Evolutionary conservation across 352 stramenopile genomes (phyloP).

Genomic region (Globisporangium ultimum): DNA sequence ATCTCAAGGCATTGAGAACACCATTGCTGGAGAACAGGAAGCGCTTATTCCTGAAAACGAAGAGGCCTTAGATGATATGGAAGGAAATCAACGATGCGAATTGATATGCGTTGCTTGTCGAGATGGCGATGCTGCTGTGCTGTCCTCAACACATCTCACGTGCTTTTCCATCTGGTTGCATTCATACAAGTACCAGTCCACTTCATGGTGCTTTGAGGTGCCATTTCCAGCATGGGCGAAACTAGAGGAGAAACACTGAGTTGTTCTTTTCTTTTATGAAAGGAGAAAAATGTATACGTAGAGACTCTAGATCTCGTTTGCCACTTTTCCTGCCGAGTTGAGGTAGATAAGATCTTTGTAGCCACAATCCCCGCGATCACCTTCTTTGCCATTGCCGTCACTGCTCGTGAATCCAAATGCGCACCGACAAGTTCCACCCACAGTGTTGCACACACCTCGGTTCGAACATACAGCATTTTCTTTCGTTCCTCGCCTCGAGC

Average conservation of each 20-base stretch:
- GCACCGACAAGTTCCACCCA: constrained; percentile 58
- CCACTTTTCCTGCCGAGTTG: constrained; percentile 59
- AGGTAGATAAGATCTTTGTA: constrained; percentile 76
- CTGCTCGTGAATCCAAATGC: constrained; percentile 76
- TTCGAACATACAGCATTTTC: constrained; percentile 64
- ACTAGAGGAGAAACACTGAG: background rate
- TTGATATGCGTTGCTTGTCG: constrained; percentile 20
- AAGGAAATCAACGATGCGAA: background rate
- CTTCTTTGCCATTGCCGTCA: constrained; percentile 75
- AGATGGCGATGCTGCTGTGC: constrained; percentile 10
- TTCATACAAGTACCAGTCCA: constrained; percentile 44
- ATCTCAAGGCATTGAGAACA: background rate
- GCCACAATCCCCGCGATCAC: constrained; percentile 89
- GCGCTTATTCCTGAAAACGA: background rate
- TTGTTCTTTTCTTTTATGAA: background rate
- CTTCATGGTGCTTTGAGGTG: constrained; percentile 34
- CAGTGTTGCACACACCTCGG: constrained; percentile 45
- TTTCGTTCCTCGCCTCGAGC: constrained; percentile 57
- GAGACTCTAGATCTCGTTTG: constrained; percentile 30
- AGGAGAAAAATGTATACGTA: background rate
- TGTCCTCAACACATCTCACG: constrained; percentile 17
- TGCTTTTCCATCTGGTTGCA: constrained; percentile 46
- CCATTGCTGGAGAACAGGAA: background rate
- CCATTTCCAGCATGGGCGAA: constrained; percentile 35
- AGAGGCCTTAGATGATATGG: background rate